These are phyloP conservation scores for Fomitopsis serialis DNA, from an alignment of 768 basidiomycete species.

Conservation along the genomic window DNA sequence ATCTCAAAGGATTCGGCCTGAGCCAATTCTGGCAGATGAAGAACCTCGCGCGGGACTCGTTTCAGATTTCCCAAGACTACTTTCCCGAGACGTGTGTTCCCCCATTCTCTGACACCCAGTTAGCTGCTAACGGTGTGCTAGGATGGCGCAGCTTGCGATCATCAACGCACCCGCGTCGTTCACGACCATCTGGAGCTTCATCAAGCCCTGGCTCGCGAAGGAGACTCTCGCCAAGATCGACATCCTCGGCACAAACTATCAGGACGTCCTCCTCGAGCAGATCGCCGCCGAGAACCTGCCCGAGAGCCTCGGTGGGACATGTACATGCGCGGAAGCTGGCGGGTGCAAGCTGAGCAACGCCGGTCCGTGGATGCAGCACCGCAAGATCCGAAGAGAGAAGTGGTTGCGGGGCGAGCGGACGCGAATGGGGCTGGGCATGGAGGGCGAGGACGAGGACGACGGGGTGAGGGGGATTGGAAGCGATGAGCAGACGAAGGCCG, in stretches of 20 bases:
- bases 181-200: slow-evolving; percentile 62
- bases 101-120: neutral
- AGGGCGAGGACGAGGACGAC: slow-evolving; percentile 5
- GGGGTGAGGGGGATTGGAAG: neutral
- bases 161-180: slow-evolving; percentile 72
- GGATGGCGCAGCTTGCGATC: slow-evolving; percentile 69
- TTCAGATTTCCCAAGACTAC: slow-evolving; percentile 76
- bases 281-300: slow-evolving; percentile 65
- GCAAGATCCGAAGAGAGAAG: slow-evolving; percentile 19
- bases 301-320: slow-evolving; percentile 54
- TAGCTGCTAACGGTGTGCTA: slow-evolving; percentile 17
- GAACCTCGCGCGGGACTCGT: slow-evolving; percentile 50
- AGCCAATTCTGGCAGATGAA: slow-evolving; percentile 76
- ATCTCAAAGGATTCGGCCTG: slow-evolving; percentile 65
- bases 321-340: slow-evolving; percentile 49
- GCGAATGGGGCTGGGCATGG: slow-evolving; percentile 7
- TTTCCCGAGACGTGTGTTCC: slow-evolving; percentile 65
- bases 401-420: slow-evolving; percentile 26
- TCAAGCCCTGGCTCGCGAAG: slow-evolving; percentile 70
- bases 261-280: slow-evolving; percentile 47
- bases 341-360: slow-evolving; percentile 60
- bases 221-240: slow-evolving; percentile 67
- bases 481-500: slow-evolving; percentile 1
- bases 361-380: slow-evolving; percentile 68
- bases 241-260: slow-evolving; percentile 59